phyloP scores from a whole-genome alignment of 139 green algal species.

The Astrephomene gubernaculifera region DNA sequence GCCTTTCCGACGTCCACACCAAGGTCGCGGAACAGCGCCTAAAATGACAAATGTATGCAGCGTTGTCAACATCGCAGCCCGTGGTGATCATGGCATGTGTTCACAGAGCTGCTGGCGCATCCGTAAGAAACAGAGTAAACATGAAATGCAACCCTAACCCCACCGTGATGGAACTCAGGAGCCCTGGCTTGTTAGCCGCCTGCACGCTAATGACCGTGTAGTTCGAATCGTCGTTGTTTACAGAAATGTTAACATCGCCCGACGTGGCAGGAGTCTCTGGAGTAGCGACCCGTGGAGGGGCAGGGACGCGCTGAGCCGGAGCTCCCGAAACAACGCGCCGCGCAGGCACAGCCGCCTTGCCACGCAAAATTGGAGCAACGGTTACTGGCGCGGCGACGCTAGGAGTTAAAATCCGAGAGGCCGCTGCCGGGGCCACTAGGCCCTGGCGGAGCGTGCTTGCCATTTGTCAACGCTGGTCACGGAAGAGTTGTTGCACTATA shows the following conservation, averaged over 20 bases:
- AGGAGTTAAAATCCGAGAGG: not conserved
- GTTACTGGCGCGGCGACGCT: not conserved
- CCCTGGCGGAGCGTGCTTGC: slow-evolving; percentile 18
- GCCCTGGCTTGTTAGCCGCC: slow-evolving; percentile 73
- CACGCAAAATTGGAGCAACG: not conserved
- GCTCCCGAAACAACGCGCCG: slow-evolving; percentile 18
- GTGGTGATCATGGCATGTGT: too few species aligned
- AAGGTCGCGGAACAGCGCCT: slow-evolving; percentile 79
- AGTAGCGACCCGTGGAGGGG: not conserved
- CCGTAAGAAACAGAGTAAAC: too few species aligned
- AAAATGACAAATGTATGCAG: not conserved
- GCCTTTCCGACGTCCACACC: slow-evolving; percentile 82
- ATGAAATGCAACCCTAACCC: slow-evolving; percentile 17
- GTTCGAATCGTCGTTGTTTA: slow-evolving; percentile 68
- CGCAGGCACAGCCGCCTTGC: not conserved
- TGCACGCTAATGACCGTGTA: slow-evolving; percentile 76
- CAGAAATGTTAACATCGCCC: slow-evolving; percentile 35
- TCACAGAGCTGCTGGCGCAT: too few species aligned
- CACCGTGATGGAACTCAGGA: slow-evolving; percentile 81
- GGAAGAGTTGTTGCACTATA: not conserved
- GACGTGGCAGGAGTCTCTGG: slow-evolving; percentile 4
- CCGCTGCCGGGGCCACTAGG: slow-evolving; percentile 15
- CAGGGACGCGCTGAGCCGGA: not conserved
- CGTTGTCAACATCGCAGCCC: too few species aligned
- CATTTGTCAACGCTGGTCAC: slow-evolving; percentile 4